Base-by-base conservation (phyloP, 2,329 filamentous ascomycete species). In the Biscogniauxia mediterranea region DNA sequence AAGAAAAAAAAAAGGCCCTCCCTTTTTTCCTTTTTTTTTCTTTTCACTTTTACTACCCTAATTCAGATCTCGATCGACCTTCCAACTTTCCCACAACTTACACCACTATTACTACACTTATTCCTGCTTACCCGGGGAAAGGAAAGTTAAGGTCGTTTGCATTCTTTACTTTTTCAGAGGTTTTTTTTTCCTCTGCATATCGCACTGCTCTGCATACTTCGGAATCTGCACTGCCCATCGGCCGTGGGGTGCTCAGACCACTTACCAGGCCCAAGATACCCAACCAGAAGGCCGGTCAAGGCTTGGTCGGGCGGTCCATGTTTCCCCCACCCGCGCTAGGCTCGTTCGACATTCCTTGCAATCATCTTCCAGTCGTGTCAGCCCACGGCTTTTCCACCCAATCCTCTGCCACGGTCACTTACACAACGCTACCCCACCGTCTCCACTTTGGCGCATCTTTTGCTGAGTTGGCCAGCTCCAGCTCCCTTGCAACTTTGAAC, bases 381-480 rank as follows among this genome's bases (percentile, higher is more conserved):
- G 68, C 69, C 68, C 69, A 64, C 67, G 66, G 67, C 64, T 50
- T 64, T 65, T 63, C 66, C 66, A 59, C 57, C 71, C 71, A 74
- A 73, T 73, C 69, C 68, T 66, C 66, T 66, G 56, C 53, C 61
- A 51, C 60, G 50, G 50, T 65, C 61, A 42, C 61, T 60, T 59
- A 61, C 64, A 66, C 64, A 59, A 60, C 28, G 58, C 38, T 9
- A 54, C 61, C 51, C 66, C 66, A 66, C 55, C 46, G 5, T 5
- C 57, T 28, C 66, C 61, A 61, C 60, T 49, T 52, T 32, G 52
- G 61, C 69, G 65, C 69, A 67, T 66, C 63, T 67, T 62, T 61
- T 71, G 71, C 66, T 73, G 71, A 67, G 71, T 69, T 73, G 71
- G 71, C 71, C 55, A 64, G 65, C 66, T 62, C 65, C 59, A 57